Percentiles rank a stretch among this genome's conserved stretches.
These are phyloP conservation scores for Aspergillus ostianus DNA, from an alignment of 495 filamentous ascomycete genomes.

Conservation along the genomic window DNA sequence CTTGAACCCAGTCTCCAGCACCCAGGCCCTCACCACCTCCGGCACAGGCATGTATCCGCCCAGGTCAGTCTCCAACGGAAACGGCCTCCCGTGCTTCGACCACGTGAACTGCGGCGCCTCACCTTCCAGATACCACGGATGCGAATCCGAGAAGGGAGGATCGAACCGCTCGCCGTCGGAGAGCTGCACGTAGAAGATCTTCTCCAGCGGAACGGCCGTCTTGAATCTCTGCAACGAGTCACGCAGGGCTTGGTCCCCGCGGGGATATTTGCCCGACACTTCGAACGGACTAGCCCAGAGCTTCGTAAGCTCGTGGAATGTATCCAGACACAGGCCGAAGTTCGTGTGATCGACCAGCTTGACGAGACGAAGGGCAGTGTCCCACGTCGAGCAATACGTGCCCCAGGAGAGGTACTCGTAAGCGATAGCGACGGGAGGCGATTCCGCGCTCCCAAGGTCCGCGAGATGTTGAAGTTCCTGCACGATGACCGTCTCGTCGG, in stretches of 20 bases:
- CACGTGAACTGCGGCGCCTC: slow-evolving; percentile 72
- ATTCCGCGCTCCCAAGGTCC: slow-evolving; percentile 52
- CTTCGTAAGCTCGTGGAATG: slow-evolving; percentile 66
- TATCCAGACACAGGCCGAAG: slow-evolving; percentile 73
- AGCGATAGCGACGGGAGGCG: slow-evolving; percentile 55
- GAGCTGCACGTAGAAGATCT: slow-evolving; percentile 73
- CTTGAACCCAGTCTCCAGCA: slow-evolving; percentile 58
- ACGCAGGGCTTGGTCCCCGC: slow-evolving; percentile 52
- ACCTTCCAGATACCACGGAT: slow-evolving; percentile 59
- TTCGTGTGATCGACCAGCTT: slow-evolving; percentile 58
- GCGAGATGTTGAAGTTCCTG: slow-evolving; percentile 59
- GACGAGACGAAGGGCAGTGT: slow-evolving; percentile 59
- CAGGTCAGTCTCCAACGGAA: slow-evolving; percentile 60
- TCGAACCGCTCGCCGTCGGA: slow-evolving; percentile 65
- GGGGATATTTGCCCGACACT: slow-evolving; percentile 45
- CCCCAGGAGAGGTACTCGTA: slow-evolving; percentile 73
- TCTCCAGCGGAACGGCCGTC: slow-evolving; percentile 52
- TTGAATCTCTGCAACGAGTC: slow-evolving; percentile 56
- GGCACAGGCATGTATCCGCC: slow-evolving; percentile 64
- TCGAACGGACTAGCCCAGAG: slow-evolving; percentile 63
- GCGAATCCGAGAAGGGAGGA: slow-evolving; percentile 56
- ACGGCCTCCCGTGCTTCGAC: slow-evolving; percentile 70
- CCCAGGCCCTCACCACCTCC: slow-evolving; percentile 47
- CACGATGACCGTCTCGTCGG: slow-evolving; percentile 55
- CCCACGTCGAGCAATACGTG: slow-evolving; percentile 64